phyloP scores from a whole-genome alignment of 805 yeast genomes.

The Wickerhamiella hasegawae region DNA sequence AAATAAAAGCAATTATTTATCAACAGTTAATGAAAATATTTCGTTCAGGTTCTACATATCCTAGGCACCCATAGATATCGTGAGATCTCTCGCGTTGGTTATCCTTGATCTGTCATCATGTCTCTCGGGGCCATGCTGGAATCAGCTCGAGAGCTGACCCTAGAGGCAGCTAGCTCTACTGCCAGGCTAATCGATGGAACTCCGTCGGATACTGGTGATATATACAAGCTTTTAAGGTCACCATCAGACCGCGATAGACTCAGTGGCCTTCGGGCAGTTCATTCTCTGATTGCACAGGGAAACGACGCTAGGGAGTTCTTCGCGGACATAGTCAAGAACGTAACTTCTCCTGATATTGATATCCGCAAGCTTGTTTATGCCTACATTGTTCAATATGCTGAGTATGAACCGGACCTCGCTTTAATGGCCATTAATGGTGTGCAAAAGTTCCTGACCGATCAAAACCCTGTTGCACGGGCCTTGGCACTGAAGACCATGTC shows the following conservation, averaged over 20 bases:
- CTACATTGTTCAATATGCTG: slow-evolving; percentile 62
- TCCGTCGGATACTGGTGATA: slow-evolving; percentile 43
- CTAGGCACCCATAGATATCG: too few species aligned
- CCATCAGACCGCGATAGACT: slow-evolving; percentile 48
- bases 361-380: slow-evolving; percentile 63
- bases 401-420: slow-evolving; percentile 76
- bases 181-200: slow-evolving; percentile 43
- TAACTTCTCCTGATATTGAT: slow-evolving; percentile 48
- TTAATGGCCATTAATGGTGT: slow-evolving; percentile 79
- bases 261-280: slow-evolving; percentile 42
- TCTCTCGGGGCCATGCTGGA: slow-evolving; percentile 52
- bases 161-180: slow-evolving; percentile 74
- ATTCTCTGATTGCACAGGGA: slow-evolving; percentile 18
- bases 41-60: too few species aligned
- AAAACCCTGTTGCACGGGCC: slow-evolving; percentile 49
- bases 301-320: slow-evolving; percentile 32
- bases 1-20: background rate
- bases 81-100: background rate
- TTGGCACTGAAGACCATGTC: slow-evolving; percentile 65
- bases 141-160: slow-evolving; percentile 61
- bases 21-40: background rate
- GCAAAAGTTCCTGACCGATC: slow-evolving; percentile 65
- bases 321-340: slow-evolving; percentile 73
- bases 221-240: slow-evolving; percentile 50
- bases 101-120: background rate